Evolutionary conservation across 164 flowering plant species (phyloP), one percentile per base, ranked within the genome.

Genomic region (Piper betle): DNA sequence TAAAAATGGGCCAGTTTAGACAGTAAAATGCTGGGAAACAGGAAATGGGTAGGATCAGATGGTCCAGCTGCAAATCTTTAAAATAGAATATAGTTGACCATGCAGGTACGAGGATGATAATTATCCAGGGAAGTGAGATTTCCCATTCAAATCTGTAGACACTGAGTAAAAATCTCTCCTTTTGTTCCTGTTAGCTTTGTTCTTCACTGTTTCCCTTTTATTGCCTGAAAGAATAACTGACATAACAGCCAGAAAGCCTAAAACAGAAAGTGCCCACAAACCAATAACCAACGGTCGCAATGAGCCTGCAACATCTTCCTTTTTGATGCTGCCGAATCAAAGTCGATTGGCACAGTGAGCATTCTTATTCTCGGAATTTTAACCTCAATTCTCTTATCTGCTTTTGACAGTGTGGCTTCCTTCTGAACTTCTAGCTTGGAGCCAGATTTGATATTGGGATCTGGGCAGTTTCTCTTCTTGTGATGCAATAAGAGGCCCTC

Each of bases 401-500:
- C 74, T 66, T 80, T 75, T 17, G 80, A 64, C 55, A 65, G 42
- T 17, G 66, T 39, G 25, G 40, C 55, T 48, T 80, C 78, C 40
- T 67, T 68, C 4, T 20, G 59, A 0, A 62, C 43, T 39, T 48
- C 71, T 58, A 17, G 61, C 38, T 64, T 63, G 11, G 62, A 19
- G 53, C 71, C 65, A 59, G 81, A 62, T 57, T 72, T 42, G 50
- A 73, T 66, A 68, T 11, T 71, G 39, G 81, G 76, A 64, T 78
- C 82, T n/a, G 73, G 70, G 69, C 97, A 90, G 18, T 84, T 81
- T 76, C 77, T 79, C 62, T 72, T 79, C 74, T 68, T 66, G 63
- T 93, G 94, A 70, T 93, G 96, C 68, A 78, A 75, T 39, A 38
- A 65, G 37, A 93, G 81, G 64, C 95, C 99, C 59, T 88, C 85